A percentile compares a stretch with the other conserved stretches of the same genome.
These are phyloP conservation scores for Heliocybe sulcata DNA, from an alignment of 1,284 basidiomycete species.

Conservation along the genomic window DNA sequence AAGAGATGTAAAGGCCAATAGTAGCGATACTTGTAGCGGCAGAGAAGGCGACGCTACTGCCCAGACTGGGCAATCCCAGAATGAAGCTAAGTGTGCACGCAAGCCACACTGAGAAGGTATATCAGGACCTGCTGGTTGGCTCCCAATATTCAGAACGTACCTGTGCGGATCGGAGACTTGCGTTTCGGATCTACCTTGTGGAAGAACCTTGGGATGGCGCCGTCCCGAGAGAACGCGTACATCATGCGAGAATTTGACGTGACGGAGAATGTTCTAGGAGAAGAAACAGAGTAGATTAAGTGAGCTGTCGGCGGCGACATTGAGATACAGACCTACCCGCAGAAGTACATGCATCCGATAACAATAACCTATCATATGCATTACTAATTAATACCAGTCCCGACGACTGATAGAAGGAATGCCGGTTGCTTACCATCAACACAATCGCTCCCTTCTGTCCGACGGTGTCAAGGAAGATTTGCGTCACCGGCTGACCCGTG, in stretches of 20 bases:
- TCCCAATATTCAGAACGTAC: slow-evolving; percentile 23
- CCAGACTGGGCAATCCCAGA: slow-evolving; percentile 64
- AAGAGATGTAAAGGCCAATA: slow-evolving; percentile 71
- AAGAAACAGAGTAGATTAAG: neutral
- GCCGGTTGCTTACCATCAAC: slow-evolving; percentile 42
- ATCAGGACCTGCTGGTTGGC: neutral
- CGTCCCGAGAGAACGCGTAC: slow-evolving; percentile 69
- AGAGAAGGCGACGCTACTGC: slow-evolving; percentile 63
- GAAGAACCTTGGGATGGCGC: slow-evolving; percentile 64
- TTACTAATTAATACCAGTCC: neutral
- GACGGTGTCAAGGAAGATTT: slow-evolving; percentile 71
- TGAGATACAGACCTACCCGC: slow-evolving; percentile 34
- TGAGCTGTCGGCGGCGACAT: neutral
- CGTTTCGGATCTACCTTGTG: slow-evolving; percentile 51
- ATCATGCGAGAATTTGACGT: slow-evolving; percentile 77
- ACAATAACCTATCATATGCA: slow-evolving; percentile 41
- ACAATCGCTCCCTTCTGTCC: slow-evolving; percentile 66
- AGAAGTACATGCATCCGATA: slow-evolving; percentile 67
- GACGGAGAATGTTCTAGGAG: slow-evolving; percentile 62
- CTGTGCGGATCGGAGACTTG: slow-evolving; percentile 61
- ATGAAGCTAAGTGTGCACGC: slow-evolving; percentile 72
- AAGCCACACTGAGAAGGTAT: slow-evolving; percentile 51
- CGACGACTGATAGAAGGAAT: neutral
- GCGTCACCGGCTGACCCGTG: slow-evolving; percentile 65
- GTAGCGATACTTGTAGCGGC: slow-evolving; percentile 75